Percentiles rank a stretch among this genome's conserved stretches.
phyloP scores from a whole-genome alignment of 495 filamentous ascomycete genomes.

The Melanomma pulvis-pyrius region DNA sequence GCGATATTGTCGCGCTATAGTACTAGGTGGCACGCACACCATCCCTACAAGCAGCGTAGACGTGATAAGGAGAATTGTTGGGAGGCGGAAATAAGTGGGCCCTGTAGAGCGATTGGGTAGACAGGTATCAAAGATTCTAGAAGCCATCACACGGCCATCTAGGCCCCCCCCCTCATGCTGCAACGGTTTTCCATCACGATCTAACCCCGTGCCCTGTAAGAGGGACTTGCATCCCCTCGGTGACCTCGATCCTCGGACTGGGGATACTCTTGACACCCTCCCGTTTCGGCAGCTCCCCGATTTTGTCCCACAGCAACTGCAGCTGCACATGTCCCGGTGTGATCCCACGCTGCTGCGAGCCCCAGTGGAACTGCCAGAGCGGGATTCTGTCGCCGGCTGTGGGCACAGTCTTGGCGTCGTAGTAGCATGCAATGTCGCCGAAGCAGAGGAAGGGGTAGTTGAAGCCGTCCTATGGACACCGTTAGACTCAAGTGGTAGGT shows the following conservation, averaged over 20 bases:
- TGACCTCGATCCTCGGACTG: conserved; percentile 11
- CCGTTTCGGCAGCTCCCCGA: conserved; percentile 8
- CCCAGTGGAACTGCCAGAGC: conserved; percentile 31
- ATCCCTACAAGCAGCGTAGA: too few relatives aligned
- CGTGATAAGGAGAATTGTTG: too few relatives aligned
- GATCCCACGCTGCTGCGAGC: conserved; percentile 28
- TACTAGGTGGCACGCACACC: too few relatives aligned
- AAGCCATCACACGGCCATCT: too few relatives aligned
- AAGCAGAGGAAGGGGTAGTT: conserved; percentile 29
- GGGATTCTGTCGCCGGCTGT: not conserved
- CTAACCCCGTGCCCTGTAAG: not conserved
- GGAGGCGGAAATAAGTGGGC: too few relatives aligned
- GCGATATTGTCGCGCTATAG: too few relatives aligned
- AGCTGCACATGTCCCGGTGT: conserved; percentile 27
- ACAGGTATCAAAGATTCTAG: too few relatives aligned
- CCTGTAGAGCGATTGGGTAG: too few relatives aligned
- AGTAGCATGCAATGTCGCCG: conserved; percentile 29
- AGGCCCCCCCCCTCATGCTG: too few relatives aligned
- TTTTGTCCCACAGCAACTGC: conserved; percentile 27
- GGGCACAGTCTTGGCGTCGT: conserved; percentile 26
- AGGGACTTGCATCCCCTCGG: conserved; percentile 7
- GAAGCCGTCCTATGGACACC: conserved; percentile 21
- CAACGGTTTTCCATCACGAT: not conserved
- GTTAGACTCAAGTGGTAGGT: conserved; percentile 1
- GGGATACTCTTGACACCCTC: conserved; percentile 4